These are phyloP conservation scores for Zygosaccharomyces sapae DNA, from an alignment of 1,139 yeast genomes.

Conservation along the genomic window DNA sequence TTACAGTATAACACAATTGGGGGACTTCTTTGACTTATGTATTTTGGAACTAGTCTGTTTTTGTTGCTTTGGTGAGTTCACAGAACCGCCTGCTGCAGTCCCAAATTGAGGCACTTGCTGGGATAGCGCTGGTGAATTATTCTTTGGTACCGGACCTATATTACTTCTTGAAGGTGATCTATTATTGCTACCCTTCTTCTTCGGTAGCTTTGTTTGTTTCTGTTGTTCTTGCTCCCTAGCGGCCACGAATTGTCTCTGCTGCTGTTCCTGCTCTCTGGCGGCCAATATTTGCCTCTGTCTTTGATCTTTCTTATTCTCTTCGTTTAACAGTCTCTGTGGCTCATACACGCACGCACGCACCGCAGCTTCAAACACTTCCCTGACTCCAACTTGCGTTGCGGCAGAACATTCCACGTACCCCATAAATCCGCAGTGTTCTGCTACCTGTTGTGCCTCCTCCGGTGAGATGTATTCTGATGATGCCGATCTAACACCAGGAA, in stretches of 20 bases:
- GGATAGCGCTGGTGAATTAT: constrained; percentile 2
- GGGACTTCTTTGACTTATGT: constrained; percentile 33
- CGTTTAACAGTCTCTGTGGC: constrained; percentile 34
- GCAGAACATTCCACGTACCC: constrained; percentile 88
- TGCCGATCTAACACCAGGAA: constrained; percentile 13
- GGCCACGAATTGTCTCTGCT: constrained; percentile 7
- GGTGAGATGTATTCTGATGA: constrained; percentile 52
- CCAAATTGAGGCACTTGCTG: not conserved
- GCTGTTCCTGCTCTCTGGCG: constrained; percentile 14
- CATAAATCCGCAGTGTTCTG: constrained; percentile 68
- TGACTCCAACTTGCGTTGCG: constrained; percentile 83
- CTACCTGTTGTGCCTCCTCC: constrained; percentile 63
- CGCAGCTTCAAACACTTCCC: constrained; percentile 77
- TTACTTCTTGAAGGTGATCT: not conserved
- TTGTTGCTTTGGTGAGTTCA: constrained; percentile 5
- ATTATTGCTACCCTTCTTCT: constrained; percentile 2
- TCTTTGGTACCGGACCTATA: constrained; percentile 3
- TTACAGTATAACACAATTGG: constrained; percentile 37
- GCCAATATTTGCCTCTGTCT: constrained; percentile 8
- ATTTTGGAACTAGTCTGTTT: constrained; percentile 6
- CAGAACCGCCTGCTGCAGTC: not conserved
- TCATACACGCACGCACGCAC: constrained; percentile 67
- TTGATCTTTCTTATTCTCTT: constrained; percentile 9
- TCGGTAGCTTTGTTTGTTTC: constrained; percentile 11
- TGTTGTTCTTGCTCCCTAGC: constrained; percentile 10